These are phyloP conservation scores for Botryobasidium botryosum DNA, from an alignment of 768 basidiomycete species.

Conservation along the genomic window DNA sequence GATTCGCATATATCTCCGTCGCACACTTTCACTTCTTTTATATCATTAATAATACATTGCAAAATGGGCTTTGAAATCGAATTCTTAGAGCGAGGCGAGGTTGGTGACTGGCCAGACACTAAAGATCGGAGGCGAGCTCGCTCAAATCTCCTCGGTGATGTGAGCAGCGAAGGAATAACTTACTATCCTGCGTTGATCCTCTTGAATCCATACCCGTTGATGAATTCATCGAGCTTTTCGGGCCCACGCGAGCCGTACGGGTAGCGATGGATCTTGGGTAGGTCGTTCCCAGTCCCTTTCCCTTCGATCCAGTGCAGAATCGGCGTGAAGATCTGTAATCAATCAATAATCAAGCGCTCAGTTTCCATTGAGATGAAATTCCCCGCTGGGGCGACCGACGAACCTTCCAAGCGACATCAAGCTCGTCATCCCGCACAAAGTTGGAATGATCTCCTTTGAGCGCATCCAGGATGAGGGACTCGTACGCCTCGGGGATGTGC, in stretches of 20 bases:
- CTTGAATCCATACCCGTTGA: constrained; percentile 58
- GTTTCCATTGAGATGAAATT: neutral
- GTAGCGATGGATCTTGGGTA: constrained; percentile 61
- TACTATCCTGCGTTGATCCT: constrained; percentile 56
- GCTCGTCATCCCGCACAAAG: constrained; percentile 94
- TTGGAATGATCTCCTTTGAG: constrained; percentile 98
- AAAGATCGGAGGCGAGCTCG: constrained; percentile 10
- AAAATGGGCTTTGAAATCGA: neutral
- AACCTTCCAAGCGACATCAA: constrained; percentile 97
- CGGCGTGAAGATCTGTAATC: constrained; percentile 73
- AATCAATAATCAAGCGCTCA: neutral
- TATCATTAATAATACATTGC: no score
- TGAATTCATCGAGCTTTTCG: constrained; percentile 60
- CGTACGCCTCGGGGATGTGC: constrained; percentile 93
- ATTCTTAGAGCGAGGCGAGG: constrained; percentile 35
- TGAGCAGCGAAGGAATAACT: constrained; percentile 20
- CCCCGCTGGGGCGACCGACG: constrained; percentile 16
- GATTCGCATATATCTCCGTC: no score
- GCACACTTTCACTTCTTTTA: no score
- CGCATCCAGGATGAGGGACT: constrained; percentile 87
- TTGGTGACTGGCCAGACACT: constrained; percentile 66
- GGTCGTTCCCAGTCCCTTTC: constrained; percentile 35
- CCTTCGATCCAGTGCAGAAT: constrained; percentile 95
- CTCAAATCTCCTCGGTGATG: neutral
- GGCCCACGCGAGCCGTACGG: constrained; percentile 96